Evolutionary conservation across 2,329 filamentous ascomycete species (phyloP), one percentile per base, ranked within the genome.

Genomic region (Arachnomyces sp.): DNA sequence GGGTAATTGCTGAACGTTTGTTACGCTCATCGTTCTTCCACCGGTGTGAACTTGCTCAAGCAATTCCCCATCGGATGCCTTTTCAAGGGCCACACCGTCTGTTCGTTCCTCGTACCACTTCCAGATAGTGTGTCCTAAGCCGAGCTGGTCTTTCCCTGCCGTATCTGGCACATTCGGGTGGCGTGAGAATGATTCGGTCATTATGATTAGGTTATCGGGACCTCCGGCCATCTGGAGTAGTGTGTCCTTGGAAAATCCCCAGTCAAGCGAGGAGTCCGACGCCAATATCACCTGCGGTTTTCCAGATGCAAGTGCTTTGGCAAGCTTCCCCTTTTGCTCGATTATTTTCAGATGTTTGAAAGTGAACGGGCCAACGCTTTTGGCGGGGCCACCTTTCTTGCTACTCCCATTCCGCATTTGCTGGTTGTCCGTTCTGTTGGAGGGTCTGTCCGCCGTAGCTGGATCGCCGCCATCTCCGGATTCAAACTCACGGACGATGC

Each of bases 401-500:
- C 69, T 61, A 31, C 59, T 58, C 9, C 50, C 45, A 33, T 53
- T 45, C 35, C 57, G 54, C 12, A 43, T 39, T 46, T 60, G 59
- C 49, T 70, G 70, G 18, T 59, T 66, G 35, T 66, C 66, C 40
- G 59, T 65, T 46, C 60, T 65, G 48, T 52, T 55, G 28, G 60
- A 56, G 8, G 49, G 47, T 43, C 65, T 62, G 7, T 52, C 50
- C 3, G 44, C 43, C 5, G 53, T 52, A 4, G 38, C 29, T 38
- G 53, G 56, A 41, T 67, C 64, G 16, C 57, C 59, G 28, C 64
- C 63, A 43, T 67, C 63, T 1, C 63, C 70, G 12, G 82, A 79
- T 58, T 94, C 89, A 46, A 94, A 93, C 53, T 96, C 90, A 40
- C 88, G 81, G 31, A 94, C 83, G 43, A 98, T 93, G 43, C 81